Evolutionary conservation across 108 stramenopile genomes (phyloP).

Genomic region (Fragilaria radians): DNA sequence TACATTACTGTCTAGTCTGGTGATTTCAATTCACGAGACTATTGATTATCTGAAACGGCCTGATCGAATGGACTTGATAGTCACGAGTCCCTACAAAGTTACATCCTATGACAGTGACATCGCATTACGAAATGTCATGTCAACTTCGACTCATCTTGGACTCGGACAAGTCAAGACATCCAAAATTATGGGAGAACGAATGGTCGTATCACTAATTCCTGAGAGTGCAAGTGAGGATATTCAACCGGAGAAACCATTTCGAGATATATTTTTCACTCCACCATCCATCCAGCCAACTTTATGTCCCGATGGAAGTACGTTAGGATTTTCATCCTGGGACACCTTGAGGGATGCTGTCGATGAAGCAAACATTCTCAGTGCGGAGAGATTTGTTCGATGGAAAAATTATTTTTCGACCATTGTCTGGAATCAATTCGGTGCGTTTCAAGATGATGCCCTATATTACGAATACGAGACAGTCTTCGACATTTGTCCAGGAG

Average conservation of each 20-base stretch:
- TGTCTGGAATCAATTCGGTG: conserved; percentile 6
- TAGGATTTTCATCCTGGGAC: conserved; percentile 61
- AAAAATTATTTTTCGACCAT: conserved; percentile 47
- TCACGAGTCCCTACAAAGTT: not conserved
- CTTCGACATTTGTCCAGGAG: conserved; percentile 73
- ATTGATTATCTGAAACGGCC: conserved; percentile 15
- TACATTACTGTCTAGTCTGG: conserved; percentile 28
- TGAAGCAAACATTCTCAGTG: conserved; percentile 67
- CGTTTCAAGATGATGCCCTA: conserved; percentile 30
- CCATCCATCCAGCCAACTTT: conserved; percentile 39
- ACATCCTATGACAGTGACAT: not conserved
- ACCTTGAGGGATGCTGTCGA: conserved; percentile 53
- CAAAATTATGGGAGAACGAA: not conserved
- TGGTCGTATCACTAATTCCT: not conserved
- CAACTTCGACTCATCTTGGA: not conserved
- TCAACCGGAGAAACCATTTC: not conserved
- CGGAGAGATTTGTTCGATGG: conserved; percentile 60
- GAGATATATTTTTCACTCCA: conserved; percentile 1
- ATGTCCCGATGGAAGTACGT: conserved; percentile 57
- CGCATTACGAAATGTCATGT: not conserved
- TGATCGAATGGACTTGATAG: not conserved
- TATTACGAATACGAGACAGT: conserved; percentile 51
- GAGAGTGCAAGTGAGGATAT: not conserved
- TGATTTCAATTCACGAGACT: conserved; percentile 32
- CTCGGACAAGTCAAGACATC: not conserved